Evolutionary conservation across 306 rosid genomes (phyloP).

Genomic region (Gillenia trifoliata): DNA sequence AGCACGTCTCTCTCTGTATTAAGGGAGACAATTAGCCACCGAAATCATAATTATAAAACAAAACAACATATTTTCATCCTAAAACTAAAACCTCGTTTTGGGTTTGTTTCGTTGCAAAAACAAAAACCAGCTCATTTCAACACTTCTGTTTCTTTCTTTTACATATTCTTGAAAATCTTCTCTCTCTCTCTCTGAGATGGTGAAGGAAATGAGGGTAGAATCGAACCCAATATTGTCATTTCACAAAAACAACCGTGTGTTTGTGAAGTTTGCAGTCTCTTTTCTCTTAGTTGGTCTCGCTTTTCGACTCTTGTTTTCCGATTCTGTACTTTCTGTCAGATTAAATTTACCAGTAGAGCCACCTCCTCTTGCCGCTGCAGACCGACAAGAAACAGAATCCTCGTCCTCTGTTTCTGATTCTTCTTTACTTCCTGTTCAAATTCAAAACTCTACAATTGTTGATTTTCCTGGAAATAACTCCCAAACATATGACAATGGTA

Average conservation of each 20-base stretch:
- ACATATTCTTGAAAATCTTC: neutral
- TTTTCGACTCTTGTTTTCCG: slow-evolving; percentile 31
- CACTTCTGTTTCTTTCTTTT: neutral
- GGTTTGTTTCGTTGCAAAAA: neutral
- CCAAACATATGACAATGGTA: slow-evolving; percentile 29
- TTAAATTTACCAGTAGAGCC: slow-evolving; percentile 3
- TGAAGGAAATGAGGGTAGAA: slow-evolving; percentile 30
- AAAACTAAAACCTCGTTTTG: too few relatives aligned
- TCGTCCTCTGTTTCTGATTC: neutral
- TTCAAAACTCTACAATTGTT: slow-evolving; percentile 3
- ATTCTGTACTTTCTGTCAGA: slow-evolving; percentile 13
- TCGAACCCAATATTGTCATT: slow-evolving; percentile 21
- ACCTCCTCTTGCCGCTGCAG: slow-evolving; percentile 10
- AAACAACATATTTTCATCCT: neutral
- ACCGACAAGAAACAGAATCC: neutral
- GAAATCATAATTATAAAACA: neutral
- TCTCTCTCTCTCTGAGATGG: slow-evolving; percentile 8
- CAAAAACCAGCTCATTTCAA: neutral
- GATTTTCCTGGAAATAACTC: slow-evolving; percentile 16
- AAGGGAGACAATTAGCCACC: too few relatives aligned
- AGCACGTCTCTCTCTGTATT: too few relatives aligned
- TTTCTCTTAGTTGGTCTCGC: slow-evolving; percentile 37
- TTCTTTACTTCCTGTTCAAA: slow-evolving; percentile 1
- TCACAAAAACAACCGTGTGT: slow-evolving; percentile 19
- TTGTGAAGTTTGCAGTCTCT: slow-evolving; percentile 32